These are phyloP conservation scores for Gossypium thurberi DNA, from an alignment of 345 rosid genomes.

Conservation along the genomic window DNA sequence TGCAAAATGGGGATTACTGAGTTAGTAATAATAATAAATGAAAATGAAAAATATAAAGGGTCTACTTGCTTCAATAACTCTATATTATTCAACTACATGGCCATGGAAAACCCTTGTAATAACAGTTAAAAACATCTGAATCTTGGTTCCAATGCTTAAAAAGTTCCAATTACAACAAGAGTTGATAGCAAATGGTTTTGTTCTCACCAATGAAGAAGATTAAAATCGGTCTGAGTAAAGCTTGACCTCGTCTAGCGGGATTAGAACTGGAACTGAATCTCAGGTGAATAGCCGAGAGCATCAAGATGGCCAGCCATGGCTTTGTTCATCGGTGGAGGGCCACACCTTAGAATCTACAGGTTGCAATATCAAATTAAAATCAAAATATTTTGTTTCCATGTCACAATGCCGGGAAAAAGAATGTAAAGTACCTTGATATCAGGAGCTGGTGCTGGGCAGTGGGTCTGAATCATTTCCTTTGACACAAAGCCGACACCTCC, in stretches of 20 bases:
- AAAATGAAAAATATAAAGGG: not conserved
- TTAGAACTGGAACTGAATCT: slow-evolving; percentile 96
- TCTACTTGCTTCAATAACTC: not conserved
- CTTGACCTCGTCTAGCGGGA: slow-evolving; percentile 3
- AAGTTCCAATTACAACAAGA: not conserved
- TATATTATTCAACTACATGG: not conserved
- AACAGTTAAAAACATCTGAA: slow-evolving; percentile 3
- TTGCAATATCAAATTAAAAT: not conserved
- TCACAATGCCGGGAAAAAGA: not conserved
- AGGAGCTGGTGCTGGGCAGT: slow-evolving; percentile 73
- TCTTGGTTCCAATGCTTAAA: not conserved
- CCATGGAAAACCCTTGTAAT: not conserved
- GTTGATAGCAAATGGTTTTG: not conserved
- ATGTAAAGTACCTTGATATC: slow-evolving; percentile 52
- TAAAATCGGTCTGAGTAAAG: slow-evolving; percentile 10
- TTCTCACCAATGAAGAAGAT: slow-evolving; percentile 15
- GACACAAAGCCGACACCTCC: slow-evolving; percentile 89
- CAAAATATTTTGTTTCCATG: not conserved
- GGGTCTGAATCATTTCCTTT: slow-evolving; percentile 78
- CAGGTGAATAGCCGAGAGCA: slow-evolving; percentile 64
- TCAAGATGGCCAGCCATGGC: slow-evolving; percentile 93
- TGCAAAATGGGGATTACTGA: not conserved
- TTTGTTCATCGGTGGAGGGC: slow-evolving; percentile 98
- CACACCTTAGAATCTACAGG: slow-evolving; percentile 79
- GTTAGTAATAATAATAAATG: not conserved